phyloP scores from a whole-genome alignment of 2,329 filamentous ascomycete genomes.

The Fusarium torreyae region DNA sequence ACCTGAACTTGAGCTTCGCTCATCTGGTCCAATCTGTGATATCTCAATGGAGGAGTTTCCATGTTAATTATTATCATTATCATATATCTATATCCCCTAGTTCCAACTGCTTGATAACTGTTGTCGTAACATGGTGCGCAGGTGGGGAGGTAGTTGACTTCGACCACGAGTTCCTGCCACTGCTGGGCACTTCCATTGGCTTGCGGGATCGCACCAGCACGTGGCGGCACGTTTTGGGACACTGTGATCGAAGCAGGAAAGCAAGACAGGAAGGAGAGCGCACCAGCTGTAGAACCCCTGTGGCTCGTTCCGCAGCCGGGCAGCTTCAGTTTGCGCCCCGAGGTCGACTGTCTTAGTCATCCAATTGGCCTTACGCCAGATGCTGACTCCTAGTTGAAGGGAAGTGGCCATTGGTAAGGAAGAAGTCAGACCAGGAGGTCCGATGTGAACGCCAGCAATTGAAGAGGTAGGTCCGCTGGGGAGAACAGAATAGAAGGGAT shows the following conservation, averaged over 20 bases:
- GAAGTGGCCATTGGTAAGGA: background rate
- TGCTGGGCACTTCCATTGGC: background rate
- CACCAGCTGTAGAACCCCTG: background rate
- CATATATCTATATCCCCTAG: background rate
- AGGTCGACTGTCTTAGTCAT: slow-evolving; percentile 8
- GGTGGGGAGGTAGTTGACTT: background rate
- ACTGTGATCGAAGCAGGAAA: background rate
- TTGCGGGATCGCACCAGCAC: background rate
- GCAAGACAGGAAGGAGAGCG: slow-evolving; percentile 18
- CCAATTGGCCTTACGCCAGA: background rate
- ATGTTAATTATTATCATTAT: background rate
- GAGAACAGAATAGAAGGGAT: background rate
- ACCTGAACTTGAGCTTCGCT: background rate
- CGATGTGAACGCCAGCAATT: background rate
- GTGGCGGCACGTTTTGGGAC: background rate
- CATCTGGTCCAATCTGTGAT: background rate
- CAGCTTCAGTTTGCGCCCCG: background rate
- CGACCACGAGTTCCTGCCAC: background rate
- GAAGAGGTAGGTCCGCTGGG: background rate
- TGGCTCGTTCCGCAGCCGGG: background rate
- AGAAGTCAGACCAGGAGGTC: background rate
- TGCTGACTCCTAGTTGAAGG: background rate
- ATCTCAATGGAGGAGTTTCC: background rate
- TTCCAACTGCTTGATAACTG: background rate
- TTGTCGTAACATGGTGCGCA: background rate